phyloP scores from a whole-genome alignment of 192 early-diverging fungal species.

The Coemansia nantahalensis region DNA sequence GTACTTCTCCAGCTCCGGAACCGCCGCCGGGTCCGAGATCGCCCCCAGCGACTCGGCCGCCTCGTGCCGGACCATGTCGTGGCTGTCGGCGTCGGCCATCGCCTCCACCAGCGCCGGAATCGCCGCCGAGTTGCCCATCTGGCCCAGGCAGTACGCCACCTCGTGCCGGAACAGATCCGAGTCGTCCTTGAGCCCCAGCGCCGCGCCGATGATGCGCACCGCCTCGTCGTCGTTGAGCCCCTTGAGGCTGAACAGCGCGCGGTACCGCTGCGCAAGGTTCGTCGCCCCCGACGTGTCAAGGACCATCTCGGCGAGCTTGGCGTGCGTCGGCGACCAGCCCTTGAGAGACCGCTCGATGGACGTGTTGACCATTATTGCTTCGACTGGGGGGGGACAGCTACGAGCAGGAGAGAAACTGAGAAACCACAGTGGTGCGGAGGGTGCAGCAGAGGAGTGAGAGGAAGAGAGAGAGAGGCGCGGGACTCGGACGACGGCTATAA shows the following conservation, averaged over 20 bases:
- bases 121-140: conserved; percentile 84
- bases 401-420: conserved; percentile 6
- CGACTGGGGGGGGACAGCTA: neutral
- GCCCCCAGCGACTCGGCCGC: conserved; percentile 96
- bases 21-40: conserved; percentile 67
- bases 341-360: conserved; percentile 30
- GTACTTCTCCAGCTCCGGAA: conserved; percentile 75
- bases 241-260: conserved; percentile 92
- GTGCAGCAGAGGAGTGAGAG: too few relatives aligned
- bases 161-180: conserved; percentile 95
- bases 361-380: conserved; percentile 47
- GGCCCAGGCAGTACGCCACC: conserved; percentile 93
- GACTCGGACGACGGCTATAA: too few relatives aligned
- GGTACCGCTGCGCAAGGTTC: conserved; percentile 83
- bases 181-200: conserved; percentile 67
- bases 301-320: conserved; percentile 62
- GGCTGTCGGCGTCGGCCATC: conserved; percentile 64
- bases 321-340: conserved; percentile 56
- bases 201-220: conserved; percentile 82
- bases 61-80: conserved; percentile 97
- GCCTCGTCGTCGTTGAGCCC: conserved; percentile 65
- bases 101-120: conserved; percentile 66
- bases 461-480: too few relatives aligned
- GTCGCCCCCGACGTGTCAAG: conserved; percentile 59
- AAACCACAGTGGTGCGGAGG: too few relatives aligned